These are phyloP conservation scores for Aspergillus texensis DNA, from an alignment of 2,329 filamentous ascomycete genomes.

Conservation along the genomic window DNA sequence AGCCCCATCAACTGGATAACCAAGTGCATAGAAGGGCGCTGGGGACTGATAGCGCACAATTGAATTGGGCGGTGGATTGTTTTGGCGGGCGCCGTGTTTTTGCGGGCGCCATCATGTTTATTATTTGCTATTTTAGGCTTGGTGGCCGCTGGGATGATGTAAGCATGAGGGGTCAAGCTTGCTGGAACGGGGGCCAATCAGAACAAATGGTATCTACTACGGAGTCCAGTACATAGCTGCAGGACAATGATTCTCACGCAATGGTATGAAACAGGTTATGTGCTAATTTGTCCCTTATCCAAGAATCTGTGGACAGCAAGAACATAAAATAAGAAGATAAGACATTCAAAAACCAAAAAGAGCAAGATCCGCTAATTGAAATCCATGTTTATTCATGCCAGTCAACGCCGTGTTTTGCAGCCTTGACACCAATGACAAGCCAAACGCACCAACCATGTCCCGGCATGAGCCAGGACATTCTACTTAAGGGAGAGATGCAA, in stretches of 20 bases:
- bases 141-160: constrained; percentile 24
- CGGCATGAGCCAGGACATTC: not conserved
- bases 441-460: not conserved
- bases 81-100: constrained; percentile 30
- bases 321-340: constrained; percentile 1
- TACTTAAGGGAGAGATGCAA: not conserved
- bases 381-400: constrained; percentile 23
- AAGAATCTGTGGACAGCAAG: not conserved
- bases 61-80: constrained; percentile 20
- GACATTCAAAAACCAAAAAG: not conserved
- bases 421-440: constrained; percentile 14
- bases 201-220: not conserved
- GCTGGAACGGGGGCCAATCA: not conserved
- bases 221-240: too few species aligned
- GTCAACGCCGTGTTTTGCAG: constrained; percentile 22
- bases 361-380: constrained; percentile 18
- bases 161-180: constrained; percentile 19
- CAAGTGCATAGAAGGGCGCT: constrained; percentile 30
- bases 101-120: constrained; percentile 35
- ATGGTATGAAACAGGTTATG: not conserved
- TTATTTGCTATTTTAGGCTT: constrained; percentile 35
- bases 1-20: constrained; percentile 30
- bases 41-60: constrained; percentile 13
- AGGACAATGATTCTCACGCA: not conserved
- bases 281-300: not conserved